Conservation (phyloP, 1,284 basidiomycete species). For the Stygiomarasmius scandens region DNA sequence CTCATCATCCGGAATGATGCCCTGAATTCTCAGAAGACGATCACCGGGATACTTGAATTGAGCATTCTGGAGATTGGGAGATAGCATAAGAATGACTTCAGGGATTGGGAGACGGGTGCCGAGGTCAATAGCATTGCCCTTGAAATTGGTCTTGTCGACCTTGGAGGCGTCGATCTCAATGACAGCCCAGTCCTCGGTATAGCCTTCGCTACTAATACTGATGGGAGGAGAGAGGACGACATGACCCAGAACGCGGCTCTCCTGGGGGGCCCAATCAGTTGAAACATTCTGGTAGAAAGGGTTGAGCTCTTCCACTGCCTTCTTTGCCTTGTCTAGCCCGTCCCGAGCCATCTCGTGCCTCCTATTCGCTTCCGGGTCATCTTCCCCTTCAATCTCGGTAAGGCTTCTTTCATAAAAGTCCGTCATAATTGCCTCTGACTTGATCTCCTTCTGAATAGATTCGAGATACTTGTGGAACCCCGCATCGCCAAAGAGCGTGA, state of each 20-base stretch:
- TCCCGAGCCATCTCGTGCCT: neutral
- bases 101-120: neutral
- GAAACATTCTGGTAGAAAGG: neutral
- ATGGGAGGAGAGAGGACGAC: constrained; percentile 1
- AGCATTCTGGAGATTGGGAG: neutral
- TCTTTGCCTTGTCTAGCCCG: neutral
- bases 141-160: neutral
- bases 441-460: neutral
- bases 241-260: neutral
- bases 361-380: neutral
- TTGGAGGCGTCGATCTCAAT: neutral
- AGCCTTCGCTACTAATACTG: neutral
- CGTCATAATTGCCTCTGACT: neutral
- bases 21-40: neutral
- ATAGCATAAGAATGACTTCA: neutral
- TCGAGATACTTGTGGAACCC: constrained; percentile 17
- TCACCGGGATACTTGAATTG: neutral
- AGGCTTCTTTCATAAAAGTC: constrained; percentile 20
- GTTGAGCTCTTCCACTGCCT: constrained; percentile 4
- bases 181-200: constrained; percentile 2
- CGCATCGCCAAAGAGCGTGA: constrained; percentile 28
- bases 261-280: neutral
- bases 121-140: neutral
- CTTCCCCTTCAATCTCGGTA: constrained; percentile 17
- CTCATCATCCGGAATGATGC: neutral